These are phyloP conservation scores for Lagenidium sp. DNA, from an alignment of 352 stramenopile species.

Conservation along the genomic window DNA sequence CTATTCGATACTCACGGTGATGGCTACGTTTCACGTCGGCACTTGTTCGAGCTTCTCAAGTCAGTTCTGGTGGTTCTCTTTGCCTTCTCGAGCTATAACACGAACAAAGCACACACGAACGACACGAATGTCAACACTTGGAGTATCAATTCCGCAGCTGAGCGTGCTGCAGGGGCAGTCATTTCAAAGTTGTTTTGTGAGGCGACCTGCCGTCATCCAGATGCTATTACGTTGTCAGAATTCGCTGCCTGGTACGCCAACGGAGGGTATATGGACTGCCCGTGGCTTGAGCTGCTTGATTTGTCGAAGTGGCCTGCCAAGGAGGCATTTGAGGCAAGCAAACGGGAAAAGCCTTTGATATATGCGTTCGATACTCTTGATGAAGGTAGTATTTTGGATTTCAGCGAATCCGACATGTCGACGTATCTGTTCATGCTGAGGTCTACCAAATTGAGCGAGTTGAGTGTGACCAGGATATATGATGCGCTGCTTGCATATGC, in stretches of 20 bases:
- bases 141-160: conserved; percentile 77
- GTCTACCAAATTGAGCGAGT: conserved; percentile 63
- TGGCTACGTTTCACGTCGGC: conserved; percentile 54
- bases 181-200: conserved; percentile 87
- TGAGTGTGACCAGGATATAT: conserved; percentile 74
- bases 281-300: conserved; percentile 95
- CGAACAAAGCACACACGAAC: conserved; percentile 47
- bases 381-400: conserved; percentile 78
- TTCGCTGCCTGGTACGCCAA: conserved; percentile 97
- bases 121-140: conserved; percentile 47
- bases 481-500: conserved; percentile 67
- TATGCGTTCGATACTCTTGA: conserved; percentile 84
- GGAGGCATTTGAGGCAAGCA: conserved; percentile 81
- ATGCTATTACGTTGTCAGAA: conserved; percentile 89
- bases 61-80: conserved; percentile 76
- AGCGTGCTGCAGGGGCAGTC: conserved; percentile 81
- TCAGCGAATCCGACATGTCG: conserved; percentile 77
- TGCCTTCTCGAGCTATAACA: conserved; percentile 75
- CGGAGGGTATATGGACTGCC: conserved; percentile 90
- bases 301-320: conserved; percentile 92
- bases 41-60: conserved; percentile 79
- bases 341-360: conserved; percentile 73
- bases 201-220: conserved; percentile 39
- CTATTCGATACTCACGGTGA: conserved; percentile 59
- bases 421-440: conserved; percentile 81